Evolutionary conservation across 1,139 yeast species (phyloP), one percentile per base, ranked within the genome.

Genomic region (Yamadazyma conglobata): DNA sequence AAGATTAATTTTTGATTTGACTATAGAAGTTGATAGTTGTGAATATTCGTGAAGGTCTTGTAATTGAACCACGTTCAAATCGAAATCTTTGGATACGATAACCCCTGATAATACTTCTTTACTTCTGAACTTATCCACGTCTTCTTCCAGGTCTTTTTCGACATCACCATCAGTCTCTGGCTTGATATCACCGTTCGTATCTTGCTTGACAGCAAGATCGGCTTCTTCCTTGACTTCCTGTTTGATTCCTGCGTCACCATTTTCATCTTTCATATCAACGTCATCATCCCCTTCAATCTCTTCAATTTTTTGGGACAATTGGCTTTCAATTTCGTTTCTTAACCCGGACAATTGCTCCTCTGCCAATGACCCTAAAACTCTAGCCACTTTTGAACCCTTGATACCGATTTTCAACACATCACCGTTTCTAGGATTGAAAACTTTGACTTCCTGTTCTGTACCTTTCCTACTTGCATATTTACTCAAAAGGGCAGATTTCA

Each of bases 351-450:
- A 48, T 39, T 65, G 73, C 34, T 60, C 63, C 28, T 77, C 79
- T 1, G 91, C 94, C 36, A 86, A 68, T 12, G 75, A 61, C 0
- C 96, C 96, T 44, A 85, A 66, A 3, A 91, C 95, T 45, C 83
- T 84, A 1, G 96, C 97, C 24, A 87, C 65, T 49, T 86, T 88
- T 32, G 79, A 69, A 6, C 96, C 95, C 46, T 84, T 81, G 52
- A 91, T 88, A 20, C 80, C 80, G 15, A 91, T 68, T 24, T 70
- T 72, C 22, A 91, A 70, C 33, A 79, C 83, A 24, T 85, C 91
- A 58, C 97, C 87, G 54, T 93, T 91, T 49, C 86, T 76, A 2
- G 99, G 99, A 44, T 88, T 91, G 60, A 74, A 89, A 4, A 91
- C 94, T 47, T 78, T 85, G n/a, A 89, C 89, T 52, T 91, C 98